A percentile compares a stretch with the other conserved stretches of the same genome.
These are phyloP conservation scores for Coemansia sp. DNA, from an alignment of 192 early-diverging fungal species.

Conservation along the genomic window DNA sequence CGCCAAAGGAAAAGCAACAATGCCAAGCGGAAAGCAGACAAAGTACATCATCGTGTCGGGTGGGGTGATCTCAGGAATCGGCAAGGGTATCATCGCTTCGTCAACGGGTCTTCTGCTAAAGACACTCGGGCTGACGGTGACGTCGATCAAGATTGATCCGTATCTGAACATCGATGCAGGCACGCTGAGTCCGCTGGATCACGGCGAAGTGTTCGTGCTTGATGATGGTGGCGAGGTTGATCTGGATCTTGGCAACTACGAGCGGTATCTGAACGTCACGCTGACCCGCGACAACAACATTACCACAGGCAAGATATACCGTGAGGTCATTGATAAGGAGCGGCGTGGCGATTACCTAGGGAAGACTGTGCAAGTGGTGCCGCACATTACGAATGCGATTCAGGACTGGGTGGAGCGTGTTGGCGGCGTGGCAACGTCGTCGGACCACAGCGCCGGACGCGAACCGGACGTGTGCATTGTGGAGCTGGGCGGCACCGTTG, in stretches of 20 bases:
- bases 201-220: slow-evolving; percentile 98
- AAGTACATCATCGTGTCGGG: slow-evolving; percentile 99
- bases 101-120: slow-evolving; percentile 94
- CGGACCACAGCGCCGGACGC: slow-evolving; percentile 46
- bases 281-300: slow-evolving; percentile 98
- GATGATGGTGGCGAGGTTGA: slow-evolving; percentile 99
- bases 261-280: slow-evolving; percentile 93
- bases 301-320: slow-evolving; percentile 98
- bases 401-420: slow-evolving; percentile 99
- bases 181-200: slow-evolving; percentile 94
- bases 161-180: slow-evolving; percentile 99
- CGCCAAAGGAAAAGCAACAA: slow-evolving; percentile 5
- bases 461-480: slow-evolving; percentile 96
- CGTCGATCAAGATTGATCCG: slow-evolving; percentile 99
- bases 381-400: slow-evolving; percentile 96
- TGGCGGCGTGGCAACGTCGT: slow-evolving; percentile 81
- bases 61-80: slow-evolving; percentile 99
- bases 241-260: slow-evolving; percentile 98
- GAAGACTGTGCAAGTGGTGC: slow-evolving; percentile 99
- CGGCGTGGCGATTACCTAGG: slow-evolving; percentile 95
- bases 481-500: slow-evolving; percentile 97
- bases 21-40: slow-evolving; percentile 53
- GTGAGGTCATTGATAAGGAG: slow-evolving; percentile 92
- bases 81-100: slow-evolving; percentile 99
- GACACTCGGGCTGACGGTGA: slow-evolving; percentile 88